Evolutionary conservation across 2,329 filamentous ascomycete species (phyloP).

Genomic region (Zopfia rhizophila): DNA sequence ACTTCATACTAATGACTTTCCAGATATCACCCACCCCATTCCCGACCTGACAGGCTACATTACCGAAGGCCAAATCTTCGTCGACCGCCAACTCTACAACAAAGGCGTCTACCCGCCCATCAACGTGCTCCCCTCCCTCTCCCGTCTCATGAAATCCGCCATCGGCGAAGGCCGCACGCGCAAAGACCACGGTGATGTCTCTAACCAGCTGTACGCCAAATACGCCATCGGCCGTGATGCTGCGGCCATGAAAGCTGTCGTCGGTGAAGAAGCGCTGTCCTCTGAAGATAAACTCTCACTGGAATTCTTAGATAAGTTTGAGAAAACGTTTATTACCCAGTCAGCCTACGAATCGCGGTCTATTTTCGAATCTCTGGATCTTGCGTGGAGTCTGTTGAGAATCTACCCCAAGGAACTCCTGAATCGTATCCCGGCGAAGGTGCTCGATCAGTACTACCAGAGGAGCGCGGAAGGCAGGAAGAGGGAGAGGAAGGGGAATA

Average conservation of each 20-base stretch:
- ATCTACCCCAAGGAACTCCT: conserved; percentile 99
- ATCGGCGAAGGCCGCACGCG: conserved; percentile 98
- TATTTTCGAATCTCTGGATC: conserved; percentile 93
- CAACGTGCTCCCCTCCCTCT: conserved; percentile 97
- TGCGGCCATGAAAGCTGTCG: conserved; percentile 98
- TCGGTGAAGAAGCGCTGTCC: conserved; percentile 96
- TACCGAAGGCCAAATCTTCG: conserved; percentile 97
- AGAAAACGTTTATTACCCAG: conserved; percentile 92
- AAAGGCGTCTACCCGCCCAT: conserved; percentile 98
- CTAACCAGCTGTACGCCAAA: conserved; percentile 99
- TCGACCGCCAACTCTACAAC: conserved; percentile 93
- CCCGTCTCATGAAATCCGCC: conserved; percentile 99
- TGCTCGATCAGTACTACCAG: conserved; percentile 63
- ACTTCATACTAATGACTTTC: conserved; percentile 23
- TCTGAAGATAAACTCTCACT: conserved; percentile 97
- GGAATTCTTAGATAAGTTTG: conserved; percentile 98
- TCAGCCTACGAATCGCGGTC: conserved; percentile 90
- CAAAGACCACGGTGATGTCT: conserved; percentile 97
- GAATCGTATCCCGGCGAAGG: conserved; percentile 76
- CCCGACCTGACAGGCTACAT: conserved; percentile 99
- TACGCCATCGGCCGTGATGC: conserved; percentile 99
- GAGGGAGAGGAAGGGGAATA: conserved; percentile 52
- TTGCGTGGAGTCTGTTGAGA: conserved; percentile 94
- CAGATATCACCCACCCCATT: conserved; percentile 97
- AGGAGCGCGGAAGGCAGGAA: conserved; percentile 48